These are phyloP conservation scores for Allantophomopsis lycopodina DNA, from an alignment of 2,329 filamentous ascomycete genomes.

Conservation along the genomic window DNA sequence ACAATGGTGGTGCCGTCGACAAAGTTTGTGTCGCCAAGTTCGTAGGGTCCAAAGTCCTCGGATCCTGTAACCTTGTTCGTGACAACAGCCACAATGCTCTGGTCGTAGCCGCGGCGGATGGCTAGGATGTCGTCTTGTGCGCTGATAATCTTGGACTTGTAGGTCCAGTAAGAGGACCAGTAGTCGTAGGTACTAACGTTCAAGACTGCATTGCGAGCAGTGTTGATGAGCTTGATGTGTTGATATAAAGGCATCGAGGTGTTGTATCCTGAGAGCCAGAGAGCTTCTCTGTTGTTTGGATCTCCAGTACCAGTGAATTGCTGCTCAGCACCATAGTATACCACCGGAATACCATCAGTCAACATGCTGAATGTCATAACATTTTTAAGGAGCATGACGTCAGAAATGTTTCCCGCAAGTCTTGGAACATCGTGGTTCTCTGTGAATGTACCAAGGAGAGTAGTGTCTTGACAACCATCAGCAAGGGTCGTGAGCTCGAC, in stretches of 20 bases:
- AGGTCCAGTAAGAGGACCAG: slow-evolving; percentile 7
- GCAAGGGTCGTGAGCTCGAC: slow-evolving; percentile 14
- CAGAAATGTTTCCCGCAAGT: slow-evolving; percentile 16
- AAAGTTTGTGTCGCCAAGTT: slow-evolving; percentile 5
- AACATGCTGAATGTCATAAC: slow-evolving; percentile 31
- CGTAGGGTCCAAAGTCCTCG: slow-evolving; percentile 4
- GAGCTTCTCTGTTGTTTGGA: slow-evolving; percentile 27
- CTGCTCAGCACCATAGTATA: slow-evolving; percentile 38
- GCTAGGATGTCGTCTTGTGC: slow-evolving; percentile 4
- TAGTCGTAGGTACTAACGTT: slow-evolving; percentile 4
- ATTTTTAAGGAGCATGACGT: slow-evolving; percentile 24
- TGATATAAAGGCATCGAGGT: slow-evolving; percentile 22
- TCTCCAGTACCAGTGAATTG: slow-evolving; percentile 23
- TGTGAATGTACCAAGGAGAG: slow-evolving; percentile 22
- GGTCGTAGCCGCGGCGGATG: slow-evolving; percentile 7
- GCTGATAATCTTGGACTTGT: slow-evolving; percentile 4
- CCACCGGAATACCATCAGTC: slow-evolving; percentile 32
- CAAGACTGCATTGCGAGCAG: slow-evolving; percentile 21
- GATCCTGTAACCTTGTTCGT: slow-evolving; percentile 5
- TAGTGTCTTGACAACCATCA: slow-evolving; percentile 20
- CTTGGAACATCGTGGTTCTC: slow-evolving; percentile 28
- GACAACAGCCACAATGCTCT: slow-evolving; percentile 3
- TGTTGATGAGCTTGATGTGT: slow-evolving; percentile 25
- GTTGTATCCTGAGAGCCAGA: slow-evolving; percentile 26
- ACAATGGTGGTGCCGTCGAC: slow-evolving; percentile 3